Evolutionary conservation across 2,329 filamentous ascomycete genomes (phyloP).

Genomic region (Clarireedia monteithiana): DNA sequence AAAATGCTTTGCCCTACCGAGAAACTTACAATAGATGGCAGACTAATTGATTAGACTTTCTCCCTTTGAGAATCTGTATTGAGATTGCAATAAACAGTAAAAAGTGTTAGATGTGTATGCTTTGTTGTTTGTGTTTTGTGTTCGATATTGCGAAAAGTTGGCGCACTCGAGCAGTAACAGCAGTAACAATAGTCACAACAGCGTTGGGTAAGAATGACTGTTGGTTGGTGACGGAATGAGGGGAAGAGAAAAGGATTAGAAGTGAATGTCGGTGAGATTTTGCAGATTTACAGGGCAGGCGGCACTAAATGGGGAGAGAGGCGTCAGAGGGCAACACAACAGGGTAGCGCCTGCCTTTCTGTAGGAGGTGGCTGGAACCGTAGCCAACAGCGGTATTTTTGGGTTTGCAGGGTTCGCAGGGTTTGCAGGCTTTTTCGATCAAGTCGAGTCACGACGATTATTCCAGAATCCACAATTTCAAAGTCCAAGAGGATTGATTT

Average conservation of each 20-base stretch:
- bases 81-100: neutral
- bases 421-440: neutral
- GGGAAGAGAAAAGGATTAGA: neutral
- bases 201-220: neutral
- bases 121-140: neutral
- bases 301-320: neutral
- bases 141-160: neutral
- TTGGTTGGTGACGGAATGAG: conserved; percentile 1
- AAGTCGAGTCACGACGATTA: neutral
- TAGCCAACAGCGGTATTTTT: neutral
- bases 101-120: neutral
- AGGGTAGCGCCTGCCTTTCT: neutral
- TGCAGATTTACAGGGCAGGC: conserved; percentile 5
- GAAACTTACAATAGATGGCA: neutral
- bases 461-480: neutral
- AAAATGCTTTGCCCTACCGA: neutral
- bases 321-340: neutral
- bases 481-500: neutral
- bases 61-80: neutral
- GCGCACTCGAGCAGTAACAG: neutral
- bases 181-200: neutral
- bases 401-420: neutral
- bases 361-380: neutral
- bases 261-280: conserved; percentile 9
- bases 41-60: neutral